phyloP scores from a whole-genome alignment of 257 asterid genomes.

The Cordia subcordata region DNA sequence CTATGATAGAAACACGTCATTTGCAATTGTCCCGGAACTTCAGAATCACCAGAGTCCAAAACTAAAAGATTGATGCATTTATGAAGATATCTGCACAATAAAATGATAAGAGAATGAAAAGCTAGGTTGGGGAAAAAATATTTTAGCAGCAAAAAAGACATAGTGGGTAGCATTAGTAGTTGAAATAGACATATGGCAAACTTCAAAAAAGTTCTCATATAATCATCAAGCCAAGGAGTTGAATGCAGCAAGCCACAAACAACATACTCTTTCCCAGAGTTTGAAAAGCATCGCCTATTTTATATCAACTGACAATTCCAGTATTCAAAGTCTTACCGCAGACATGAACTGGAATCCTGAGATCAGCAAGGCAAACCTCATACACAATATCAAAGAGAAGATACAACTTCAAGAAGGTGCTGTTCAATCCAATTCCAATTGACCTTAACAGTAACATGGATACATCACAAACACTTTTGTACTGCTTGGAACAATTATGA shows the following conservation, averaged over 20 bases:
- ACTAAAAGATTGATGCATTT: conserved; percentile 77
- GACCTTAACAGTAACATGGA: background rate
- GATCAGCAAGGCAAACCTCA: background rate
- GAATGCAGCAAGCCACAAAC: background rate
- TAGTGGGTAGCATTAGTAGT: conserved; percentile 8
- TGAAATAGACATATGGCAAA: background rate
- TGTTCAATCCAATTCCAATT: background rate
- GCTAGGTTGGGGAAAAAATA: conserved; percentile 20
- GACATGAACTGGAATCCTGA: background rate
- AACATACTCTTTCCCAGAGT: background rate
- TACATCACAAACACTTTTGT: background rate
- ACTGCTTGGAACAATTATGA: too few relatives aligned
- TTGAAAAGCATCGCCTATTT: background rate
- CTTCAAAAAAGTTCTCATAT: background rate
- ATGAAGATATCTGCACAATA: conserved; percentile 95
- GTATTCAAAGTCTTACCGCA: background rate
- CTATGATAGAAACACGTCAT: conserved; percentile 76
- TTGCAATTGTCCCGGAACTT: conserved; percentile 81
- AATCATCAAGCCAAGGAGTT: background rate
- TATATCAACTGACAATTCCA: background rate
- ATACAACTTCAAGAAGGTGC: background rate
- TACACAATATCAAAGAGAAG: too few relatives aligned
- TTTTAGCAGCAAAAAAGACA: conserved; percentile 24
- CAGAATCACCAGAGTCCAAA: conserved; percentile 95
- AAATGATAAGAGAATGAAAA: conserved; percentile 56